Conservation (phyloP, 2,329 filamentous ascomycete species). For the Cryphonectria nitschkei region DNA sequence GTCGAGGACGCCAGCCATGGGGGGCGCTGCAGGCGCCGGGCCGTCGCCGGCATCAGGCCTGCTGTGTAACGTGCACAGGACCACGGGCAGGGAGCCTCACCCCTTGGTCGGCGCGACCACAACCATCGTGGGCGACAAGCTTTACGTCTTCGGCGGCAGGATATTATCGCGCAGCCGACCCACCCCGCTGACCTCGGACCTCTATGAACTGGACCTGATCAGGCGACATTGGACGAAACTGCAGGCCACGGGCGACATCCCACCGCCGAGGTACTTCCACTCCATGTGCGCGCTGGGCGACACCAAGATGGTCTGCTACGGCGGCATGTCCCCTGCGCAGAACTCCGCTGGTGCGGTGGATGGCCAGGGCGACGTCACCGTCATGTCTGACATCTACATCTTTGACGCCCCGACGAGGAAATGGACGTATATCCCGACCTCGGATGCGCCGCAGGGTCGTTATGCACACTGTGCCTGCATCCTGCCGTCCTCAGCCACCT, state of each 20-base stretch:
- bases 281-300: constrained; percentile 93
- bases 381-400: constrained; percentile 98
- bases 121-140: constrained; percentile 90
- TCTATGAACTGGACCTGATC: constrained; percentile 93
- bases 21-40: constrained; percentile 42
- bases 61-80: constrained; percentile 77
- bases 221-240: constrained; percentile 91
- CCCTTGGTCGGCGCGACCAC: constrained; percentile 94
- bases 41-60: constrained; percentile 52
- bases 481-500: constrained; percentile 82
- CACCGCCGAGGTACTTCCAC: constrained; percentile 93
- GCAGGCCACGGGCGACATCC: constrained; percentile 81
- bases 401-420: constrained; percentile 82
- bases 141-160: constrained; percentile 94
- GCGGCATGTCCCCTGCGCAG: constrained; percentile 88
- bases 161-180: constrained; percentile 83
- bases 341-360: constrained; percentile 51
- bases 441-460: constrained; percentile 85
- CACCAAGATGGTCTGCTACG: constrained; percentile 96
- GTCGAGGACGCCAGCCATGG: constrained; percentile 41
- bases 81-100: constrained; percentile 88
- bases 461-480: constrained; percentile 97
- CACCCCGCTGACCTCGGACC: constrained; percentile 78
- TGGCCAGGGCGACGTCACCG: constrained; percentile 82
- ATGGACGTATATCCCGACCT: constrained; percentile 83